These are phyloP conservation scores for Yarrowia sp. DNA, from an alignment of 805 yeast genomes.

Conservation along the genomic window DNA sequence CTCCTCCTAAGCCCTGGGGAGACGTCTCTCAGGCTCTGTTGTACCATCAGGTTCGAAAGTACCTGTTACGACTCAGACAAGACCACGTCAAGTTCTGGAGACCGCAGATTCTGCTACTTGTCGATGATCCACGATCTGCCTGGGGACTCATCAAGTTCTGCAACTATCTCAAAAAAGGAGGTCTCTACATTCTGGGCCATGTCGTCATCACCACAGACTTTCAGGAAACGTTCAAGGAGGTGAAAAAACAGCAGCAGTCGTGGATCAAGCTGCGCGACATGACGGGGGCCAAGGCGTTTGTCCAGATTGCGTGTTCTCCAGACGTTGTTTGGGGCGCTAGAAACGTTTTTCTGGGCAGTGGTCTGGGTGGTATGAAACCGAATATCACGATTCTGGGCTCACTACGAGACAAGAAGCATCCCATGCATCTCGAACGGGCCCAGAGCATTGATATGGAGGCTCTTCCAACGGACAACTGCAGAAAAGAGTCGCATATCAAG, in stretches of 20 bases:
- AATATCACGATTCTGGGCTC: constrained; percentile 91
- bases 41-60: constrained; percentile 95
- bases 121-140: constrained; percentile 86
- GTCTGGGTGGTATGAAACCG: constrained; percentile 98
- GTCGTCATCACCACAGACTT: constrained; percentile 67
- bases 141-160: constrained; percentile 93
- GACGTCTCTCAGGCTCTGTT: constrained; percentile 94
- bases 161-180: constrained; percentile 93
- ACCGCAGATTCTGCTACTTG: constrained; percentile 84
- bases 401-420: constrained; percentile 53
- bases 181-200: constrained; percentile 87
- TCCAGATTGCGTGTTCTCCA: constrained; percentile 86
- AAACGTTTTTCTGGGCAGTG: constrained; percentile 86
- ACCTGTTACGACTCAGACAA: constrained; percentile 72
- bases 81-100: constrained; percentile 98
- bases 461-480: constrained; percentile 76
- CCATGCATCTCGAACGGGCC: constrained; percentile 28
- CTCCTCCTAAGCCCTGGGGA: constrained; percentile 97
- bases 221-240: constrained; percentile 62
- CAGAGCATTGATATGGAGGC: constrained; percentile 39
- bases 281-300: constrained; percentile 82
- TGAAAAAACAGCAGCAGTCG: constrained; percentile 67
- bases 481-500: constrained; percentile 64
- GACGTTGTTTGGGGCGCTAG: constrained; percentile 92
- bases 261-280: constrained; percentile 83